Evolutionary conservation across 495 filamentous ascomycete species (phyloP), one percentile per base, ranked within the genome.

Genomic region (Durotheca rogersii): DNA sequence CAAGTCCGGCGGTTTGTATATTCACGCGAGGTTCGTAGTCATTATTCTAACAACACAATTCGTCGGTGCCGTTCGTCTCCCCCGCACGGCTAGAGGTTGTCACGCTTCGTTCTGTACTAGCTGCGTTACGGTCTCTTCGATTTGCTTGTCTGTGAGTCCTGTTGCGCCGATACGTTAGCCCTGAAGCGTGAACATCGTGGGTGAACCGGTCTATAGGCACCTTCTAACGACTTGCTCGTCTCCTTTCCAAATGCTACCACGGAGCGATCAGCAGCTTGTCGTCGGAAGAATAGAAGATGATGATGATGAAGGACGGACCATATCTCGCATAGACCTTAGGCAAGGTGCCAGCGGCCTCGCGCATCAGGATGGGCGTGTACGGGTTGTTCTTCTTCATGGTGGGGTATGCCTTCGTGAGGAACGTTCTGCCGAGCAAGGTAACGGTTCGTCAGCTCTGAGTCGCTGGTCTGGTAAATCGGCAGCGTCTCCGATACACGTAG

Each of bases 351-450:
- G 79, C 67, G 23, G 94, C 93, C 72, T 98, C 94, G 56, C 93
- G 87, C 41, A 98, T 80, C 77, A 98, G 73, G 71, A 98, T 97
- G 38, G 93, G 93, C 32, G 81, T 95, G 68, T 89, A 73, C 7
- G 93, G 93, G 74, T 98, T 97, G 77, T 93, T 85, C 80, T 95
- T 94, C 82, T 98, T 98, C 92, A 98, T 97, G 59, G 88, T 91
- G 4, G 93, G 94, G 72, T 98, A 98, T 45, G 91, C 88, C 68
- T 87, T 82, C 49, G 84, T 83, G 39, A 98, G 76, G 78, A 98
- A 98, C 9, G 86, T 81, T 69, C 93, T 98, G 64, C 32, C 37
- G n/a, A 17, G 6, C 30, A 36, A 31, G 33, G 6, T n/a, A 41
- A 11, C 2, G 9, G 17, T 39, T 42, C 7, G 34, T 40, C 9